phyloP scores from a whole-genome alignment of 441 rosid species.

The Gossypium aridum region DNA sequence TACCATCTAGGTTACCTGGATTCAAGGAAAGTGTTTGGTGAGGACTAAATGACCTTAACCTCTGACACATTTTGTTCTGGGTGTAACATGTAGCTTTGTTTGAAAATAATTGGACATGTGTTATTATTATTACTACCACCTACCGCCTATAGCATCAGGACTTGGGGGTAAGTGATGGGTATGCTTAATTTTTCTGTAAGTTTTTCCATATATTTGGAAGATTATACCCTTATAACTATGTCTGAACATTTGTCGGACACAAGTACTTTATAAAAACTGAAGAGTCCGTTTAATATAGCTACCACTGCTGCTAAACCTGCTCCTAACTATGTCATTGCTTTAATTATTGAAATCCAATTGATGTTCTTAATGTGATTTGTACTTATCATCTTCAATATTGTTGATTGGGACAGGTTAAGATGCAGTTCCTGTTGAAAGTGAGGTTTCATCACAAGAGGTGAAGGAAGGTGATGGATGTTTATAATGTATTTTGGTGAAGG shows the following conservation, averaged over 20 bases:
- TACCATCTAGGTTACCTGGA: not conserved
- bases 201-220: not conserved
- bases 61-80: not conserved
- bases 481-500: not conserved
- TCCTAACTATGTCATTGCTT: not conserved
- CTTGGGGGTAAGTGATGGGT: not conserved
- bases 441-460: constrained; percentile 85
- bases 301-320: not conserved
- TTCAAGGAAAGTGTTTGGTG: not conserved
- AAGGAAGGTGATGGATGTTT: constrained; percentile 14
- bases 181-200: not conserved
- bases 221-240: not conserved
- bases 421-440: constrained; percentile 95
- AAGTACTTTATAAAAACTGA: not conserved
- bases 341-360: not conserved
- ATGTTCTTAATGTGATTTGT: constrained; percentile 2
- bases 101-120: not conserved
- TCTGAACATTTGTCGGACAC: not conserved
- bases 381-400: not conserved
- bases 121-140: not conserved
- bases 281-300: not conserved
- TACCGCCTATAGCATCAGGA: not conserved
- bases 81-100: not conserved
- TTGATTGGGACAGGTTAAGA: constrained; percentile 58
- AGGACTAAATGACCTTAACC: not conserved